Evolutionary conservation across 192 early-diverging fungal genomes (phyloP).

Genomic region (Coemansia guatemalensis): DNA sequence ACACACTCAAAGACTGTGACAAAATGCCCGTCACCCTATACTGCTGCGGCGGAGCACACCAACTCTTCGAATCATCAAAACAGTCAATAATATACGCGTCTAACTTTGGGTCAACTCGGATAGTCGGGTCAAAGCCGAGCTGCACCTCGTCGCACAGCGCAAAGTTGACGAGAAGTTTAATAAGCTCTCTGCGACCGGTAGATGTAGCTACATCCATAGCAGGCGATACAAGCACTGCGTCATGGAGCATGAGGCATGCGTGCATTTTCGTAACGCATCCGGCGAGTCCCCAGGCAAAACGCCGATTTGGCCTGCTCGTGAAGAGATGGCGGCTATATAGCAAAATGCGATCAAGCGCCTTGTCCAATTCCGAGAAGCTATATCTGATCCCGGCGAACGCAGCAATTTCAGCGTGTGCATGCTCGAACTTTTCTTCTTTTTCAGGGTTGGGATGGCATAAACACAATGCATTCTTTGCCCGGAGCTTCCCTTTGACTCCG

Average conservation of each 20-base stretch:
- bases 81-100: not conserved
- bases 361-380: not conserved
- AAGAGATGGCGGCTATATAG: not conserved
- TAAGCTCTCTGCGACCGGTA: not conserved
- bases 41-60: not conserved
- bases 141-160: conserved; percentile 2
- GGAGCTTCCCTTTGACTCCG: not conserved
- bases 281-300: not conserved
- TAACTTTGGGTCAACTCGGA: not conserved
- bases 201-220: not conserved
- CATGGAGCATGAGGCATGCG: not conserved
- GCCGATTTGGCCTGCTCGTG: not conserved
- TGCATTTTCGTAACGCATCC: not conserved
- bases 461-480: not conserved
- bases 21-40: not conserved
- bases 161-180: conserved; percentile 11
- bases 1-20: not conserved
- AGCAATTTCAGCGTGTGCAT: not conserved
- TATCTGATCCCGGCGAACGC: not conserved
- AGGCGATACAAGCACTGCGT: not conserved
- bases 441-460: not conserved
- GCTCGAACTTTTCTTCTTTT: not conserved
- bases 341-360: not conserved
- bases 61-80: not conserved
- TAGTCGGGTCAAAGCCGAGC: conserved; percentile 11